Evolutionary conservation across 164 flowering plant species (phyloP).

Genomic region (Brasenia schreberi): DNA sequence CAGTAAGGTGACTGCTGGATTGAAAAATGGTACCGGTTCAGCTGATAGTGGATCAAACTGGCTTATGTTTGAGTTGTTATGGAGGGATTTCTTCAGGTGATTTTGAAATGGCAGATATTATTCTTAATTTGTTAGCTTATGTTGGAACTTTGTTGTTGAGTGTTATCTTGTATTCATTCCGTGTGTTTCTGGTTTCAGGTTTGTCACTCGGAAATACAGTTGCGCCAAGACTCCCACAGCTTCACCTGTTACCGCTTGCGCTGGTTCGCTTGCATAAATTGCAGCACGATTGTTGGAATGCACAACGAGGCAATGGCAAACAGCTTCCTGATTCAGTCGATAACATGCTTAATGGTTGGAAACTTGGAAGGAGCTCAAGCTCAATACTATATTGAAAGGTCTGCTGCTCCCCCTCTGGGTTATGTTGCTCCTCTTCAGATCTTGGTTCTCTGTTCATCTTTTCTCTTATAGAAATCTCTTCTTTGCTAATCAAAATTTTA

Average conservation of each 20-base stretch:
- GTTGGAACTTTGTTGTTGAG: background rate
- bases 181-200: slow-evolving; percentile 31
- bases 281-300: background rate
- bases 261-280: slow-evolving; percentile 29
- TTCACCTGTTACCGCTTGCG: slow-evolving; percentile 68
- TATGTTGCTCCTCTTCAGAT: too few species aligned
- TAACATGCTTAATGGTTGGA: background rate
- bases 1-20: slow-evolving; percentile 43
- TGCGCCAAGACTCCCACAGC: slow-evolving; percentile 35
- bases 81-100: slow-evolving; percentile 99
- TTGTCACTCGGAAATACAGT: slow-evolving; percentile 88
- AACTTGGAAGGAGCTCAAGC: background rate
- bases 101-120: background rate
- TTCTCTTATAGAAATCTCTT: too few species aligned
- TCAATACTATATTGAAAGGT: too few species aligned
- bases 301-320: background rate
- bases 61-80: slow-evolving; percentile 82
- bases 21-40: slow-evolving; percentile 33
- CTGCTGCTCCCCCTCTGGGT: too few species aligned
- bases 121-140: background rate
- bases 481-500: too few species aligned
- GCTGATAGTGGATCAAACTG: slow-evolving; percentile 58
- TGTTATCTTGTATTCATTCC: background rate
- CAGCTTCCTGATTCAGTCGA: background rate
- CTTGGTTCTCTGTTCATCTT: too few species aligned